These are phyloP conservation scores for Golubevia pallescens DNA, from an alignment of 1,284 basidiomycete species.

Conservation along the genomic window DNA sequence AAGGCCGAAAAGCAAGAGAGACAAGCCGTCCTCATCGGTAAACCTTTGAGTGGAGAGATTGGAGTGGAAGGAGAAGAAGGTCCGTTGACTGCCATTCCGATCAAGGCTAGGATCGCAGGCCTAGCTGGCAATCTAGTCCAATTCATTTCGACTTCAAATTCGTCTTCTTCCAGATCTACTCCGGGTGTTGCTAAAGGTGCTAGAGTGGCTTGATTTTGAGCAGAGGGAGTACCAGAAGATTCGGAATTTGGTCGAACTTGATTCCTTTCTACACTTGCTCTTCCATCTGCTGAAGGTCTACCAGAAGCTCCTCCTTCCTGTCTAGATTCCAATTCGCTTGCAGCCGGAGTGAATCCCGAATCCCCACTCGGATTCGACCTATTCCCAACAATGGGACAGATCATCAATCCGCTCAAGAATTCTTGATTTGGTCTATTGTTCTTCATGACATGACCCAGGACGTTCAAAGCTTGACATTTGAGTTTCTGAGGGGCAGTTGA, in stretches of 20 bases:
- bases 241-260: too few species aligned
- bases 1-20: constrained; percentile 48
- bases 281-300: neutral
- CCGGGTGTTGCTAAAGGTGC: too few species aligned
- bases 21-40: constrained; percentile 40
- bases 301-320: too few species aligned
- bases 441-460: constrained; percentile 72
- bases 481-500: constrained; percentile 86
- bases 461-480: constrained; percentile 76
- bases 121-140: constrained; percentile 29
- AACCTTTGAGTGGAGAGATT: constrained; percentile 2
- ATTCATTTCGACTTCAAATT: neutral
- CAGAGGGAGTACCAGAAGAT: too few species aligned
- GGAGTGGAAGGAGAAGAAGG: constrained; percentile 6
- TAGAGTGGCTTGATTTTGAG: too few species aligned
- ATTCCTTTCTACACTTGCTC: neutral
- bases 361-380: constrained; percentile 27
- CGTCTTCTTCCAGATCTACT: too few species aligned
- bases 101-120: constrained; percentile 28
- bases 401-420: constrained; percentile 61
- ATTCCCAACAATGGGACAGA: constrained; percentile 55
- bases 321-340: too few species aligned
- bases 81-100: constrained; percentile 36
- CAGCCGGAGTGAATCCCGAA: too few species aligned
- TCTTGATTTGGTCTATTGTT: constrained; percentile 68